phyloP scores from a whole-genome alignment of 192 early-diverging fungal genomes.

The Linnemannia schmuckeri region DNA sequence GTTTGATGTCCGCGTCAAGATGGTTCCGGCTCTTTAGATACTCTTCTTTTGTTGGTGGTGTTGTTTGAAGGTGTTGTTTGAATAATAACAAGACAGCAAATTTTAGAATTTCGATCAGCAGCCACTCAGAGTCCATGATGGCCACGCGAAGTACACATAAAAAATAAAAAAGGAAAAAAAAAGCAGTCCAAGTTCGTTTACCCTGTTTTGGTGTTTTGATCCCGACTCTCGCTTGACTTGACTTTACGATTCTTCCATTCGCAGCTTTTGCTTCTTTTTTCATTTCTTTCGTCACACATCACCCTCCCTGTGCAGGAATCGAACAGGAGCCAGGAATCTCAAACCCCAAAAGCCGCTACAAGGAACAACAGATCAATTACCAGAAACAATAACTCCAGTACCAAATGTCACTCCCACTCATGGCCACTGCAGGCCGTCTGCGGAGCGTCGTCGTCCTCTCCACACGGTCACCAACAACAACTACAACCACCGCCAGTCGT shows the following conservation, averaged over 20 bases:
- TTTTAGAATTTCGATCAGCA: no score
- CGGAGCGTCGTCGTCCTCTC: constrained; percentile 5
- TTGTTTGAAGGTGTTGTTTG: no score
- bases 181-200: neutral
- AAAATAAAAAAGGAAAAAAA: neutral
- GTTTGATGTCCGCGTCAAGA: constrained; percentile 31
- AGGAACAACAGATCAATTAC: neutral
- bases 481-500: neutral
- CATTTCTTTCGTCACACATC: neutral
- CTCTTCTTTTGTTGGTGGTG: no score
- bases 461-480: neutral
- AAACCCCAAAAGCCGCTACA: neutral
- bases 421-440: constrained; percentile 3
- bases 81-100: no score
- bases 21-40: constrained; percentile 24
- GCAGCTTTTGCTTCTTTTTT: neutral
- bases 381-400: neutral
- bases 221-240: neutral
- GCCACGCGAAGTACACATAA: neutral
- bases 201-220: constrained; percentile 2
- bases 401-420: constrained; percentile 10
- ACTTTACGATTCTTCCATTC: neutral
- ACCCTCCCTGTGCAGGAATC: neutral
- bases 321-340: neutral
- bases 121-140: neutral